These are phyloP conservation scores for Lentinus tigrinus DNA, from an alignment of 768 basidiomycete species.

Conservation along the genomic window DNA sequence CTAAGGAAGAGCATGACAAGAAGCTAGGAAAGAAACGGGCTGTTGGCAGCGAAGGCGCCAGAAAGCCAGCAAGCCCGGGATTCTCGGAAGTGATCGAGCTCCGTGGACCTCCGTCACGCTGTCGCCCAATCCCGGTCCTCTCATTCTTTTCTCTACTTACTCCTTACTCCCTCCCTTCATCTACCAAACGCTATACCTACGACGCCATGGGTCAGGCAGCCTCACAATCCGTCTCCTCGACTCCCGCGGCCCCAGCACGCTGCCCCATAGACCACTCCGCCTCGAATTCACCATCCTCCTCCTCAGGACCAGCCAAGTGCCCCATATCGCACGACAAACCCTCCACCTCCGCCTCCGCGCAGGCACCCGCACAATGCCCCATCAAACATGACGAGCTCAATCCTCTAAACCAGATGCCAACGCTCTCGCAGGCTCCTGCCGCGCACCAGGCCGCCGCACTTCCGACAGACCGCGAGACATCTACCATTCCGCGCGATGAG, in stretches of 20 bases:
- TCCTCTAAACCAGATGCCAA: constrained; percentile 84
- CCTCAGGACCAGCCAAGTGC: constrained; percentile 31
- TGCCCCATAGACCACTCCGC: constrained; percentile 24
- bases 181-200: neutral
- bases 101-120: constrained; percentile 14
- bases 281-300: constrained; percentile 8
- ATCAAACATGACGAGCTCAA: constrained; percentile 62
- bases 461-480: constrained; percentile 72
- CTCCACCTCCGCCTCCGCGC: constrained; percentile 2
- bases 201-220: constrained; percentile 28
- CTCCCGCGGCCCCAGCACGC: constrained; percentile 16
- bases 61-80: neutral
- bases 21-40: too few relatives aligned
- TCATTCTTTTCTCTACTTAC: neutral
- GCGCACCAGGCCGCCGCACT: constrained; percentile 57
- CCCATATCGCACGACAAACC: constrained; percentile 36
- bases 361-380: constrained; percentile 53
- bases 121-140: neutral
- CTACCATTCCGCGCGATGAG: constrained; percentile 79
- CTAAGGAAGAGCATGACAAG: too few relatives aligned
- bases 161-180: neutral
- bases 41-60: too few relatives aligned
- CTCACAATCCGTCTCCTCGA: constrained; percentile 25
- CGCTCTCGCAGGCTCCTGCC: constrained; percentile 67
- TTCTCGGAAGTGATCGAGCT: neutral